Evolutionary conservation across 1,139 yeast species (phyloP).

Genomic region (Wickerhamomyces sp.): DNA sequence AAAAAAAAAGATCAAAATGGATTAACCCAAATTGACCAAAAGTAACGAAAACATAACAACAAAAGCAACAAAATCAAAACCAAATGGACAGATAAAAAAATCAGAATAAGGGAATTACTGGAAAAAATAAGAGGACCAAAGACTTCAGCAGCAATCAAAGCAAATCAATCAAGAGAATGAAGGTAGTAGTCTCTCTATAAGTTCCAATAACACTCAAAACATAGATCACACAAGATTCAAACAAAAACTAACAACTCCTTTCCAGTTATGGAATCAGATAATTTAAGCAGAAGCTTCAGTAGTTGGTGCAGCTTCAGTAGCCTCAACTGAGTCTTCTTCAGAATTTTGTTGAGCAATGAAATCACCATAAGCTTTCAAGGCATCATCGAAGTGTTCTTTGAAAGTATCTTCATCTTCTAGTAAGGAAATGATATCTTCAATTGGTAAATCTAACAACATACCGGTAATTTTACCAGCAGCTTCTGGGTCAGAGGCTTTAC

Average conservation of each 20-base stretch:
- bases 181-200: too few relatives aligned
- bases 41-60: not conserved
- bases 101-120: not conserved
- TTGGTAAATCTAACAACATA: constrained; percentile 96
- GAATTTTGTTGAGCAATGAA: constrained; percentile 38
- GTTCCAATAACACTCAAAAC: not conserved
- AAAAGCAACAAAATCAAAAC: not conserved
- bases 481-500: constrained; percentile 81
- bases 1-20: constrained; percentile 1
- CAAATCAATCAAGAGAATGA: not conserved
- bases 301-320: not conserved
- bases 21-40: not conserved
- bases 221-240: not conserved
- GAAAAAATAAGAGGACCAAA: not conserved
- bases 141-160: not conserved
- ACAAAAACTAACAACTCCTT: not conserved
- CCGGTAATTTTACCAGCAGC: constrained; percentile 99
- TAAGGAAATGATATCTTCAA: constrained; percentile 83
- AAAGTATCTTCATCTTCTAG: constrained; percentile 87
- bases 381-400: constrained; percentile 91
- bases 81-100: not conserved
- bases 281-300: constrained; percentile 14
- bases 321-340: constrained; percentile 7
- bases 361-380: constrained; percentile 87
- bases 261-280: not conserved